Base-by-base conservation (phyloP, 768 basidiomycete species). In the Tulasnella sp. region DNA sequence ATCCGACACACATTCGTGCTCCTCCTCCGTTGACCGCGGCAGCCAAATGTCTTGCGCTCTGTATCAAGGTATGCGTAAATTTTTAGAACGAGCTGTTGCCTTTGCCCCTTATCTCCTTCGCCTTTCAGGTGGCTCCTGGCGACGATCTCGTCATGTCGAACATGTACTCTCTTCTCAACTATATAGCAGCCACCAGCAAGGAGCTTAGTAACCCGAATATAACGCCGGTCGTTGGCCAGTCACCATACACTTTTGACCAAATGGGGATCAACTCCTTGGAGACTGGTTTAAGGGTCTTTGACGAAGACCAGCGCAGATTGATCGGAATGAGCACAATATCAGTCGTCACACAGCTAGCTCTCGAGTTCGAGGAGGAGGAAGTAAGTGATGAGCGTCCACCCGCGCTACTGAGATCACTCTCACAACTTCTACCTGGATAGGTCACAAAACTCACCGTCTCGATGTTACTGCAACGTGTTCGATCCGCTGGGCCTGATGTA, bases 91-190 rank as follows among this genome's bases (percentile, higher is more conserved):
- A 16, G 11, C 37, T 42, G 28, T 22, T 74, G n/a, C 3, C 41
- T 14, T 75, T 12, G 69, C 41, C 82, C 74, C 82, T 80, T 34
- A 75, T 81, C 14, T 50, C 77, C 7, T 58, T 64, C 54, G 3
- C 44, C 44, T 78, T 58, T 81, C 76, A 96, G 95, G 88, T 95
- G 54, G 92, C 94, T 22, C 93, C 94, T 22, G 94, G 94, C 64
- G 94, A 96, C 82, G 96, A 96, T 84, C 89, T 96, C 50, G 90
- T 94, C 84, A 93, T 96, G 90, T 98, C 97, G 4, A 95, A 96
- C 83, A 93, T 98, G 92, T 98, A 99, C 85, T 98, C 97, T 6
- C 90, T 99, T 18, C 89, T 99, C 81, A 98, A 99, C 85, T 94
- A 94, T 85, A 93, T 98, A 81, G 92, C 94, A 1, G 92, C 94